Percentiles rank a stretch among this genome's conserved stretches.
Evolutionary conservation across 257 asterid genomes (phyloP).

Genomic region (Solanum bulbocastanum): DNA sequence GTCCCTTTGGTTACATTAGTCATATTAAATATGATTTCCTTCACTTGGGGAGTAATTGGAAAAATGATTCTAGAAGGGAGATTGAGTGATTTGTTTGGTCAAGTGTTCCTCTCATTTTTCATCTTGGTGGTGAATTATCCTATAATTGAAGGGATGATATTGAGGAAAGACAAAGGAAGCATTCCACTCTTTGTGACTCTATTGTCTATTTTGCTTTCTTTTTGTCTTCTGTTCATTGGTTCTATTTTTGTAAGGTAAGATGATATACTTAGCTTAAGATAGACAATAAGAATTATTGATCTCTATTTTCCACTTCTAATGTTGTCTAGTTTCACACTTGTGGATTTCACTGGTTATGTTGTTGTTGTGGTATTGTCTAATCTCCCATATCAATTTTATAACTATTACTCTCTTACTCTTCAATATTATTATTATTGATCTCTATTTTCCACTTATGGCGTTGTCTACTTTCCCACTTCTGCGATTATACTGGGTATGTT

Average conservation of each 20-base stretch:
- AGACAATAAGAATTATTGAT: not conserved
- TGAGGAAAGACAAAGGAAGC: conserved; percentile 43
- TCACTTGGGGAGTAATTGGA: conserved; percentile 17
- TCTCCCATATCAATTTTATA: not conserved
- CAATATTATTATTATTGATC: too few relatives aligned
- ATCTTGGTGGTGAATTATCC: conserved; percentile 38
- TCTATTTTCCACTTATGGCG: too few relatives aligned
- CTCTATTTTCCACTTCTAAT: not conserved
- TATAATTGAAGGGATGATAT: conserved; percentile 53
- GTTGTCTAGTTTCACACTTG: not conserved
- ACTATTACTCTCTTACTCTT: not conserved
- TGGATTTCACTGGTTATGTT: not conserved
- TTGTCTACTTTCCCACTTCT: not conserved
- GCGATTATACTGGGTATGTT: not conserved
- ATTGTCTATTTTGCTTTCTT: conserved; percentile 11
- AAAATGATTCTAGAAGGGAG: conserved; percentile 3
- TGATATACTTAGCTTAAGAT: not conserved
- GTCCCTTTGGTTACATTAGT: conserved; percentile 43
- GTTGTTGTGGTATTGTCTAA: not conserved
- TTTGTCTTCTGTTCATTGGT: conserved; percentile 5
- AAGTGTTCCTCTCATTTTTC: conserved; percentile 26
- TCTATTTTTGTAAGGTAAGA: conserved; percentile 1
- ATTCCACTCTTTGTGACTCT: conserved; percentile 15
- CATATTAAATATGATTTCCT: conserved; percentile 24
- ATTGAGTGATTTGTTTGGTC: conserved; percentile 21